Base-by-base conservation (phyloP, 805 yeast genomes). In the Sugiyamaella americana region DNA sequence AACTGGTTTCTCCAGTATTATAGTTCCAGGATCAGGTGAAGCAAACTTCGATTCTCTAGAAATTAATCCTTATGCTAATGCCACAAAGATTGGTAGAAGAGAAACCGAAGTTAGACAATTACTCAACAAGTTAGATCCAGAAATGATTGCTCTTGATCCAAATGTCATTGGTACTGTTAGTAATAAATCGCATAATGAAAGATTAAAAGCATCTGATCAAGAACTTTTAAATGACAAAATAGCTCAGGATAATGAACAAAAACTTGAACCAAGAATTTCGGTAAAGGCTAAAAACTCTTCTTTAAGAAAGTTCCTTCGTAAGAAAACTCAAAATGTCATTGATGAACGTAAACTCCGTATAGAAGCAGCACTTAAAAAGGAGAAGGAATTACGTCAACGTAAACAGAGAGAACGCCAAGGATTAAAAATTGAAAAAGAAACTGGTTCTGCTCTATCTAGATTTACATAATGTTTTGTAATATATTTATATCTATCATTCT, bases 21-120 rank as follows among this genome's bases (percentile, higher is more conserved):
- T 93, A 55, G 75, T 93, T 49, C 98, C 98, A 36, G 98, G 98
- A 21, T 73, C 97, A 37, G 98, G 98, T 71, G 98, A 93, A 69
- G 96, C 98, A 51, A 93, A 93, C 68, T 88, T 78, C 64, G 98
- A 93, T 70, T 88, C 98, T 2, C 66, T 88, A 63, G 98, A 93
- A 67, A 67, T 80, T 59, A 93, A 93, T 65, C 98, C 98, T 52
- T 93, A 74, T 68, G 96, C 87, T 65, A 87, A 75, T 64, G 98
- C 94, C 60, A 78, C 96, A 6, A 79, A 85, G 46, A 83, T 86
- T 63, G 97, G 89, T 69, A 82, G 98, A 72, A 95, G 91, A 66
- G 91, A 91, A 68, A 74, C 78, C 40, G 98, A 93, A 72, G 95
- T 93, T 32, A 79, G 91, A 61, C 67, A 83, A 1, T 73, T 93